phyloP scores from a whole-genome alignment of 2,329 filamentous ascomycete species.

The Arthrobotrys sinensis region DNA sequence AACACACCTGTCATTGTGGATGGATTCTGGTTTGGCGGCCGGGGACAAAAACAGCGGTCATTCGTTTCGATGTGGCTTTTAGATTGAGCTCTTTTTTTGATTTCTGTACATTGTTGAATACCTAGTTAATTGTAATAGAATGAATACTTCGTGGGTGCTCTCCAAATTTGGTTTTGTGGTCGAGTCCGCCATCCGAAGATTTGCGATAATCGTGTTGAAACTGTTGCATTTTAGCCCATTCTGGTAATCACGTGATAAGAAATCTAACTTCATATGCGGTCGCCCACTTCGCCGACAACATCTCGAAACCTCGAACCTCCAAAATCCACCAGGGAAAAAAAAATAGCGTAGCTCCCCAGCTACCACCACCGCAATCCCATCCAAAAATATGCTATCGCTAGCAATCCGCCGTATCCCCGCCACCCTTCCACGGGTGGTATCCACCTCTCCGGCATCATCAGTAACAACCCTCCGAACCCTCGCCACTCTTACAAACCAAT shows the following conservation, averaged over 20 bases:
- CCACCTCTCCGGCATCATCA: background rate
- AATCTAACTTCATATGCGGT: conserved; percentile 16
- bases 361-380: background rate
- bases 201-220: conserved; percentile 1
- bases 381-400: conserved; percentile 35
- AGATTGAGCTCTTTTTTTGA: conserved; percentile 5
- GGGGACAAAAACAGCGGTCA: background rate
- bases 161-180: background rate
- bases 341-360: background rate
- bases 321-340: background rate
- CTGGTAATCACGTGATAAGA: conserved; percentile 14
- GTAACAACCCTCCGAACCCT: conserved; percentile 52
- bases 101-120: conserved; percentile 24
- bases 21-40: background rate
- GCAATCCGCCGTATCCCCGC: conserved; percentile 43
- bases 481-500: conserved; percentile 53
- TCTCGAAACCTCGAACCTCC: conserved; percentile 3
- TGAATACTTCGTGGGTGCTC: background rate
- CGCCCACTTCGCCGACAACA: background rate
- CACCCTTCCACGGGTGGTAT: conserved; percentile 35
- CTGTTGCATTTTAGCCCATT: background rate
- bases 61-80: conserved; percentile 27
- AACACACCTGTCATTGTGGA: background rate
- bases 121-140: conserved; percentile 23
- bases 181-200: background rate